Conservation (phyloP, 2,329 filamentous ascomycete species). For the Nigrograna mackinnonii region DNA sequence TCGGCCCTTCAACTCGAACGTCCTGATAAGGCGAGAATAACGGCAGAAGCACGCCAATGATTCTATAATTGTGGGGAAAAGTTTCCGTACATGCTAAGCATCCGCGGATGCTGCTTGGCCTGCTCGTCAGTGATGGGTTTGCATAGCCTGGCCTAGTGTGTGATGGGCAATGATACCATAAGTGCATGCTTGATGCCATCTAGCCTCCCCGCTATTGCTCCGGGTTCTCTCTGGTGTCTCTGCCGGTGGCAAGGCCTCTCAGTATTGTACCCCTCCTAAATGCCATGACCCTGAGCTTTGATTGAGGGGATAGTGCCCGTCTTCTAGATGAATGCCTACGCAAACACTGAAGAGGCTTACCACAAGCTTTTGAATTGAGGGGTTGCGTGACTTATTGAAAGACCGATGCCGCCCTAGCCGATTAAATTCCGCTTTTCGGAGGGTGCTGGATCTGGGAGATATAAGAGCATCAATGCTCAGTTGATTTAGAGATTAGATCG, state of each 20-base stretch:
- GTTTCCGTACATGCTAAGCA: slow-evolving; percentile 4
- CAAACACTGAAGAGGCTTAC: not conserved
- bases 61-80: slow-evolving; percentile 9
- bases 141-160: slow-evolving; percentile 2
- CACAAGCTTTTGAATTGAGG: slow-evolving; percentile 6
- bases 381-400: slow-evolving; percentile 5
- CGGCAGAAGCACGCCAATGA: slow-evolving; percentile 5
- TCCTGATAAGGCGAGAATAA: slow-evolving; percentile 10
- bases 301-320: slow-evolving; percentile 1
- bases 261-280: not conserved
- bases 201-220: slow-evolving; percentile 19
- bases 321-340: slow-evolving; percentile 2
- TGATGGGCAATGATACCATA: slow-evolving; percentile 28
- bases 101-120: slow-evolving; percentile 8
- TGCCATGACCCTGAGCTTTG: not conserved
- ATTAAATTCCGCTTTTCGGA: slow-evolving; percentile 3
- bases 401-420: slow-evolving; percentile 10
- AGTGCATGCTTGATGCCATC: slow-evolving; percentile 33
- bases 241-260: slow-evolving; percentile 9
- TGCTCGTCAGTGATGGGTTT: not conserved
- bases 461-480: too few species aligned
- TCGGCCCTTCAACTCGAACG: slow-evolving; percentile 8
- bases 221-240: too few species aligned
- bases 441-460: too few species aligned
- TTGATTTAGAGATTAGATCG: slow-evolving; percentile 1